These are phyloP conservation scores for Orbilia quercus DNA, from an alignment of 2,329 filamentous ascomycete species.

Conservation along the genomic window DNA sequence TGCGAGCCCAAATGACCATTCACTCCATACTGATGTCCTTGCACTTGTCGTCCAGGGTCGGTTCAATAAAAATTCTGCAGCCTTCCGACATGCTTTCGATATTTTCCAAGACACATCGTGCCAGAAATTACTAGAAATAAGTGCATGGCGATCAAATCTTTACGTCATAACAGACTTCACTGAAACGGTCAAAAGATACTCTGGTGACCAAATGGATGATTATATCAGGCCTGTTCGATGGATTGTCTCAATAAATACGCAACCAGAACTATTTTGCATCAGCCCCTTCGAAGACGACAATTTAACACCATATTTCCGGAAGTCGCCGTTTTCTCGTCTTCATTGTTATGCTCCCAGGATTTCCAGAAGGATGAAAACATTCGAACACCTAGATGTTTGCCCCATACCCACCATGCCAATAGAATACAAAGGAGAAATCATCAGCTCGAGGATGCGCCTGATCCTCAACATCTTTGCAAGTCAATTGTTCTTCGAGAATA, in stretches of 20 bases:
- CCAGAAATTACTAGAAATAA: constrained; percentile 58
- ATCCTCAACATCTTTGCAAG: constrained; percentile 75
- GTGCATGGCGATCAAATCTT: constrained; percentile 63
- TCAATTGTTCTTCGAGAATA: constrained; percentile 71
- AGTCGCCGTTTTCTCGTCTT: constrained; percentile 63
- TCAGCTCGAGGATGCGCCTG: constrained; percentile 18
- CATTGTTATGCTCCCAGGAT: constrained; percentile 68
- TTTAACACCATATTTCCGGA: constrained; percentile 63
- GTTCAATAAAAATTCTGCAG: constrained; percentile 52
- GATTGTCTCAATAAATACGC: constrained; percentile 38
- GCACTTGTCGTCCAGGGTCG: constrained; percentile 42
- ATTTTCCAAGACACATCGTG: constrained; percentile 26
- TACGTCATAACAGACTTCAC: constrained; percentile 69
- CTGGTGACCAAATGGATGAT: constrained; percentile 62
- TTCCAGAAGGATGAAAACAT: constrained; percentile 61
- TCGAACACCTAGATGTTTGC: constrained; percentile 61
- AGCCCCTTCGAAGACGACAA: constrained; percentile 72
- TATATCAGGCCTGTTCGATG: constrained; percentile 66
- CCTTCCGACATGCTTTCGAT: constrained; percentile 10
- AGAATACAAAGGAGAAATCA: too few relatives aligned
- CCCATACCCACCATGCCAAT: constrained; percentile 62
- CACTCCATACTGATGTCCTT: constrained; percentile 62
- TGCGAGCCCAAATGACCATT: constrained; percentile 62
- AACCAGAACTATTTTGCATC: constrained; percentile 64
- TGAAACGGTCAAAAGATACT: constrained; percentile 63